Conservation (phyloP, 2,329 filamentous ascomycete genomes). For the Clarireedia paspali region DNA sequence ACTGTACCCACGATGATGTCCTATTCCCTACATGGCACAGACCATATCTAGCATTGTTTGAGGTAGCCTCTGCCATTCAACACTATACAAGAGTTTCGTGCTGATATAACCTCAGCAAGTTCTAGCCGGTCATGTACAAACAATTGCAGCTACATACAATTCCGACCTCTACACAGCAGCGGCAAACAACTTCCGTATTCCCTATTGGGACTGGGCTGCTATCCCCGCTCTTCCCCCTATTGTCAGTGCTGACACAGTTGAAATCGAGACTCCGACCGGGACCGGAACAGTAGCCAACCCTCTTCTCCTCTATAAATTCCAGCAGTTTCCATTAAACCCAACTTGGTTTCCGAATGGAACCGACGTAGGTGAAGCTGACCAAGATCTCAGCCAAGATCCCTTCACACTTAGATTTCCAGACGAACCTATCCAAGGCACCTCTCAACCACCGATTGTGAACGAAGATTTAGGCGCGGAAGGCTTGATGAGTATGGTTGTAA, state of each 20-base stretch:
- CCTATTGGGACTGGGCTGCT: conserved; percentile 41
- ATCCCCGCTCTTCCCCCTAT: conserved; percentile 34
- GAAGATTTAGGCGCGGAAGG: neutral
- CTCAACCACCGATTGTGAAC: neutral
- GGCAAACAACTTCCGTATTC: conserved; percentile 34
- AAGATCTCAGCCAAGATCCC: conserved; percentile 14
- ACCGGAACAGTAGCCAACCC: conserved; percentile 37
- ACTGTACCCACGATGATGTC: conserved; percentile 13
- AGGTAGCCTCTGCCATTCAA: conserved; percentile 25
- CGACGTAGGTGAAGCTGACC: neutral
- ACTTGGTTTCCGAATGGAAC: conserved; percentile 24
- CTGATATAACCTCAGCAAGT: conserved; percentile 31
- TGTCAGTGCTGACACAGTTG: conserved; percentile 22
- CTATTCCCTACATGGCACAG: conserved; percentile 40
- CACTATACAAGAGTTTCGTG: no score
- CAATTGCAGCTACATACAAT: conserved; percentile 33
- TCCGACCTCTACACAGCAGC: conserved; percentile 34
- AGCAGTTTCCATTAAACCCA: conserved; percentile 27
- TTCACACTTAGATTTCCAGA: neutral
- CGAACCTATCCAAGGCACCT: neutral
- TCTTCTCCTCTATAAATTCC: conserved; percentile 42
- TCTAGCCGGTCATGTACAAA: conserved; percentile 39
- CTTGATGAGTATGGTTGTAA: neutral
- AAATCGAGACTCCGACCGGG: conserved; percentile 22
- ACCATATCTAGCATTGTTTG: conserved; percentile 44